Evolutionary conservation across 2,329 filamentous ascomycete genomes (phyloP), one percentile per base, ranked within the genome.

Genomic region (Paracoccidioides brasiliensis): DNA sequence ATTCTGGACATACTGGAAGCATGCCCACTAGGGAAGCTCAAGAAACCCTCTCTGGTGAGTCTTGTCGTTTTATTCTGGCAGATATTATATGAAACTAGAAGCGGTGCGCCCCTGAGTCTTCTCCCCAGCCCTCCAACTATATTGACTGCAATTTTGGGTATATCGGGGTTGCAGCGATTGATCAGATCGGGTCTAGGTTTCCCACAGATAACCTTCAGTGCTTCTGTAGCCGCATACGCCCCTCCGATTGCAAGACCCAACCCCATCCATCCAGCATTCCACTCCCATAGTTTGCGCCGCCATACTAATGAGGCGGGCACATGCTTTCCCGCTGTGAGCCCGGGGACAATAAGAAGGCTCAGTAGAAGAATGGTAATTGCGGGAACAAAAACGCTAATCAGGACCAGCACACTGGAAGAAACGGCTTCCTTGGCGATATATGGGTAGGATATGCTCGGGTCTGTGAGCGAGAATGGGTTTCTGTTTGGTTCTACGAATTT

Each of bases 251-350:
- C 82, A 15, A 95, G 75, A 0, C 78, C 87, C 2, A 95, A 77
- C 0, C 90, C 90, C 64, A 95, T 81, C 82, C 85, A 88, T 57
- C 88, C 90, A 2, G 82, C 83, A 67, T 96, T 89, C 68, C 88
- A 83, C 69, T 96, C 90, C 90, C 91, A 96, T 1, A 95, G 69
- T 72, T 93, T 95, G 61, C 88, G 80, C 66, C 80, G 81, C 83
- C 88, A 90, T 46, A 90, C 76, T 54, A 88, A 71, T 3, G 78
- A 70, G 60, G 78, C 78, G 1, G 86, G 82, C 0, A 84, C 83
- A 22, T 78, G 77, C 44, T 75, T 76, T 14, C 80, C 78, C 0
- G 85, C 82, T 1, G 83, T 84, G 5, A 80, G 78, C 3, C 86
- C 88, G 0, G 89, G 89, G 0, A 93, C 82, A 61, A 91, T 71